phyloP scores from a whole-genome alignment of 2,329 filamentous ascomycete genomes.

The Epicoccum nigrum region DNA sequence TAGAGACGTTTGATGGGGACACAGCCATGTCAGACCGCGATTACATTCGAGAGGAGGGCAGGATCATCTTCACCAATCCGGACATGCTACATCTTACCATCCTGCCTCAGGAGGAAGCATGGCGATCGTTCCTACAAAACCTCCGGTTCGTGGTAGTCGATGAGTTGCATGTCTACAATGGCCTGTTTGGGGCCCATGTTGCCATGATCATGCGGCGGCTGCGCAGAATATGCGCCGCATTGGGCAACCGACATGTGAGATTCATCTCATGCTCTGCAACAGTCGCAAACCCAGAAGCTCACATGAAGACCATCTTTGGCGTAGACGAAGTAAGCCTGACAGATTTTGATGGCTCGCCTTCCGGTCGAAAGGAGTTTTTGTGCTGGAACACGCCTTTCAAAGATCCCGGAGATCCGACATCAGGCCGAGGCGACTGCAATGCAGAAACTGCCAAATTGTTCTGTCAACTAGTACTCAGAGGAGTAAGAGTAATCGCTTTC shows the following conservation, averaged over 20 bases:
- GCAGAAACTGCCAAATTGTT: slow-evolving; percentile 89
- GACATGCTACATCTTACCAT: slow-evolving; percentile 98
- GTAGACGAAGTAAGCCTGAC: slow-evolving; percentile 79
- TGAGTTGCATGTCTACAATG: slow-evolving; percentile 96
- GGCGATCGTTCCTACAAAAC: slow-evolving; percentile 87
- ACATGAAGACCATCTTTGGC: slow-evolving; percentile 95
- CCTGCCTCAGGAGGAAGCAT: slow-evolving; percentile 85
- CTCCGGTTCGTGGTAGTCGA: slow-evolving; percentile 83
- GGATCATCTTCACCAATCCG: slow-evolving; percentile 96
- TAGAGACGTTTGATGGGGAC: slow-evolving; percentile 96
- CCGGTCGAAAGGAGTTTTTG: slow-evolving; percentile 89
- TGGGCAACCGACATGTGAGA: slow-evolving; percentile 83
- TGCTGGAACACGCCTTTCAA: slow-evolving; percentile 98
- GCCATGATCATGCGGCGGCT: slow-evolving; percentile 93
- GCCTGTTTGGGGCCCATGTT: slow-evolving; percentile 90
- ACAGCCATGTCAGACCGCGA: slow-evolving; percentile 82
- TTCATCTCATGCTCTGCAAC: slow-evolving; percentile 98
- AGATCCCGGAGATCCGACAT: slow-evolving; percentile 84
- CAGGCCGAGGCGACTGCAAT: slow-evolving; percentile 82
- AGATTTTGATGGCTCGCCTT: slow-evolving; percentile 91
- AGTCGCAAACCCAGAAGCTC: slow-evolving; percentile 86
- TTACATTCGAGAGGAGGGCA: slow-evolving; percentile 81
- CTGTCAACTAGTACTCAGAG: slow-evolving; percentile 84
- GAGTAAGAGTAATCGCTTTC: slow-evolving; percentile 91
- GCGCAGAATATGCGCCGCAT: slow-evolving; percentile 82